These are phyloP conservation scores for Margaritispora aquatica DNA, from an alignment of 495 filamentous ascomycete species.

Conservation along the genomic window DNA sequence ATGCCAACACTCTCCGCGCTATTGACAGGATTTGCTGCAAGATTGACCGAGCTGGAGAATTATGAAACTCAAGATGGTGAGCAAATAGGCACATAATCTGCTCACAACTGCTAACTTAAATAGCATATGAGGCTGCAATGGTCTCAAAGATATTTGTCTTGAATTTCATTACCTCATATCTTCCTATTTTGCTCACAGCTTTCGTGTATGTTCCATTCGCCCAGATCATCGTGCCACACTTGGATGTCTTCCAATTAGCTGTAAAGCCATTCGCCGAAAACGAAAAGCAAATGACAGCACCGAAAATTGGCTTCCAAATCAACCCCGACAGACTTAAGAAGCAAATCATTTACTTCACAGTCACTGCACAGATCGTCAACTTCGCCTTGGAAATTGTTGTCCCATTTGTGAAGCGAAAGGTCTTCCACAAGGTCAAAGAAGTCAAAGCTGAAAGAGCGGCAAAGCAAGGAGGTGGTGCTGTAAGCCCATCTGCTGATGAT, in stretches of 20 bases:
- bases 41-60: constrained; percentile 83
- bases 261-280: constrained; percentile 67
- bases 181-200: constrained; percentile 85
- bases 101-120: not conserved
- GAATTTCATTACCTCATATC: constrained; percentile 96
- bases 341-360: constrained; percentile 95
- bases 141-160: constrained; percentile 90
- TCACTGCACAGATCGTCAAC: constrained; percentile 89
- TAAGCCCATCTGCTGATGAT: constrained; percentile 40
- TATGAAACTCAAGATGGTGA: constrained; percentile 72
- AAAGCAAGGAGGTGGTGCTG: constrained; percentile 31
- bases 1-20: constrained; percentile 74
- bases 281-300: constrained; percentile 56
- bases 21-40: constrained; percentile 69
- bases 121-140: constrained; percentile 65
- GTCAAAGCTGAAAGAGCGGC: constrained; percentile 52
- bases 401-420: constrained; percentile 72
- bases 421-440: constrained; percentile 67
- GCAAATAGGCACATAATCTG: constrained; percentile 2
- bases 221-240: constrained; percentile 75
- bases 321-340: constrained; percentile 80
- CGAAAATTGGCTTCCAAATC: constrained; percentile 64
- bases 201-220: constrained; percentile 98
- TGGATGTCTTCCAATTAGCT: constrained; percentile 79
- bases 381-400: constrained; percentile 82